Evolutionary conservation across 2,329 filamentous ascomycete genomes (phyloP).

Genomic region (Plenodomus biglobosus): DNA sequence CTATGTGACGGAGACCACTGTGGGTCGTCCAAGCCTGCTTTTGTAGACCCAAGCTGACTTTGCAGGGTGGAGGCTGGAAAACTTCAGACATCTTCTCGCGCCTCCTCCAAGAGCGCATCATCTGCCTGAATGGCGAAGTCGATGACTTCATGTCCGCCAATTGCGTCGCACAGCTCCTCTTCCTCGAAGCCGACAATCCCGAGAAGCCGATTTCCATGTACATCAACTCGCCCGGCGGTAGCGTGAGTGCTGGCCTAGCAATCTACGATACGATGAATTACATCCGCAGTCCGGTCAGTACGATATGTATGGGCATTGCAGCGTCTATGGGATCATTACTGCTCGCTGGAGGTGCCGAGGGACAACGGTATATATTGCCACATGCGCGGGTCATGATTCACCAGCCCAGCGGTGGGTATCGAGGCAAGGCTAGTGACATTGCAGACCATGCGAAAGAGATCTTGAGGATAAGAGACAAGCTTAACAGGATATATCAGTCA

Average conservation of each 20-base stretch:
- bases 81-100: slow-evolving; percentile 54
- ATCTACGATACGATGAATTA: slow-evolving; percentile 99
- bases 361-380: slow-evolving; percentile 86
- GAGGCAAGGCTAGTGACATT: slow-evolving; percentile 74
- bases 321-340: slow-evolving; percentile 93
- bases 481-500: slow-evolving; percentile 85
- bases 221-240: slow-evolving; percentile 94
- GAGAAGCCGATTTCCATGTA: slow-evolving; percentile 96
- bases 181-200: slow-evolving; percentile 94
- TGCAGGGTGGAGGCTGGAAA: slow-evolving; percentile 54
- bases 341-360: slow-evolving; percentile 79
- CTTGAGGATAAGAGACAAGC: slow-evolving; percentile 75
- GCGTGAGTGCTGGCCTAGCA: slow-evolving; percentile 78
- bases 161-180: slow-evolving; percentile 93
- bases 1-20: slow-evolving; percentile 54
- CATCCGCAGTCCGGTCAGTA: slow-evolving; percentile 88
- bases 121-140: slow-evolving; percentile 89
- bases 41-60: slow-evolving; percentile 30
- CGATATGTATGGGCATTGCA: slow-evolving; percentile 91
- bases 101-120: slow-evolving; percentile 74
- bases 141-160: slow-evolving; percentile 90
- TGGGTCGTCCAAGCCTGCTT: slow-evolving; percentile 25
- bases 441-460: slow-evolving; percentile 98
- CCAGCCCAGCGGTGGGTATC: slow-evolving; percentile 79
- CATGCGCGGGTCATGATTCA: slow-evolving; percentile 97